phyloP scores from a whole-genome alignment of 306 rosid species.

The Cucurbita argyrosperma region DNA sequence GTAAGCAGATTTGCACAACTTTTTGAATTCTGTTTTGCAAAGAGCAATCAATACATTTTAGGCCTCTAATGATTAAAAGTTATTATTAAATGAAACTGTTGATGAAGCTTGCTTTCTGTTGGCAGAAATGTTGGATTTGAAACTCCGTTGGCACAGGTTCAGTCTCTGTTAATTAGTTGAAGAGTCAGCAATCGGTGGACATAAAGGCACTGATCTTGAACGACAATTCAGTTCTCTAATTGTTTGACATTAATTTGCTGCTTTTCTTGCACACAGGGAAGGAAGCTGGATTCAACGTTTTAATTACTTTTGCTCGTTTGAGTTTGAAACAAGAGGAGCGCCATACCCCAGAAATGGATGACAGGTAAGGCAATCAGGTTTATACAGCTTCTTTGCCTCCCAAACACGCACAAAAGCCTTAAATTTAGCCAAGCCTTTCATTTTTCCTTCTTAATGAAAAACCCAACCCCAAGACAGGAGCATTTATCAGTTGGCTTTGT shows the following conservation, averaged over 20 bases:
- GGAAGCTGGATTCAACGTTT: neutral
- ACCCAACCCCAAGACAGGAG: neutral
- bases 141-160: neutral
- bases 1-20: neutral
- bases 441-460: neutral
- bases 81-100: neutral
- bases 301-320: neutral
- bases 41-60: neutral
- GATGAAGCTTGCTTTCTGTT: conserved; percentile 1
- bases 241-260: conserved; percentile 7
- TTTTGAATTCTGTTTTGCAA: neutral
- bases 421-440: neutral
- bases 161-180: conserved; percentile 2
- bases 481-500: neutral
- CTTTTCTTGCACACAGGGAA: neutral
- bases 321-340: neutral
- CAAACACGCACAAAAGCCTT: neutral
- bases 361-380: conserved; percentile 2
- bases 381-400: neutral
- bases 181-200: neutral
- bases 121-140: conserved; percentile 7
- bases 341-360: conserved; percentile 1
- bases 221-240: conserved; percentile 1
- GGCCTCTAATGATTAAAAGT: neutral
- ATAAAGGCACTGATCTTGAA: neutral